Percentiles rank a stretch among this genome's conserved stretches.
phyloP scores from a whole-genome alignment of 257 asterid genomes.

The Nicotiana paniculata region DNA sequence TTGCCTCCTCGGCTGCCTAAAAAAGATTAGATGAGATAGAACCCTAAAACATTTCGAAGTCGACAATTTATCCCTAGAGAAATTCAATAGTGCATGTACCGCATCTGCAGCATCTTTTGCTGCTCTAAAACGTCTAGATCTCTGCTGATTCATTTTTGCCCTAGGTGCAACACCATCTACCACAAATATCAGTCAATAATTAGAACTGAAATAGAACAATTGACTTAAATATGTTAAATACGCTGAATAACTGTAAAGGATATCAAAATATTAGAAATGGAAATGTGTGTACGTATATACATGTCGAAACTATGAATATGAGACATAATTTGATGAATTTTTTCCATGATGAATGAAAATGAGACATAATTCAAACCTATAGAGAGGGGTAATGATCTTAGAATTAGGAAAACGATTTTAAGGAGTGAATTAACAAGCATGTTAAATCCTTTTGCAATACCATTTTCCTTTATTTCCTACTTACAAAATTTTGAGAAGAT shows the following conservation, averaged over 20 bases:
- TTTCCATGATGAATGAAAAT: too few species aligned
- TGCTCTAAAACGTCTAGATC: slow-evolving; percentile 94
- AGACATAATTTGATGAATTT: too few species aligned
- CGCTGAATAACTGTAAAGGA: background rate
- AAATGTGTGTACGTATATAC: background rate
- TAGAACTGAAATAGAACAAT: slow-evolving; percentile 9
- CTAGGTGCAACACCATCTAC: slow-evolving; percentile 98
- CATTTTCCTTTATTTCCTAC: background rate
- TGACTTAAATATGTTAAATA: slow-evolving; percentile 2
- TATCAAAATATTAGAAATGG: background rate
- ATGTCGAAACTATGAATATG: background rate
- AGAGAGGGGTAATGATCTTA: background rate
- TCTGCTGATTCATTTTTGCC: slow-evolving; percentile 97
- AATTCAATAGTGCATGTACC: slow-evolving; percentile 32
- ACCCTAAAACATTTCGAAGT: background rate
- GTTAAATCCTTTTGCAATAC: background rate
- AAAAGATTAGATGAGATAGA: slow-evolving; percentile 11
- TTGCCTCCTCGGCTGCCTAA: slow-evolving; percentile 91
- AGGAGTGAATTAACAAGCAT: background rate
- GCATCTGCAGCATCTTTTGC: slow-evolving; percentile 95
- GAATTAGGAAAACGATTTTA: background rate
- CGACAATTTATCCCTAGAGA: background rate
- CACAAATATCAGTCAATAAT: slow-evolving; percentile 15
- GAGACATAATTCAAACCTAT: background rate
- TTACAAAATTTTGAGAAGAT: background rate